Percentiles rank a stretch among this genome's conserved stretches.
phyloP scores from a whole-genome alignment of 2,329 filamentous ascomycete genomes.

The Fusarium fujikuroi region DNA sequence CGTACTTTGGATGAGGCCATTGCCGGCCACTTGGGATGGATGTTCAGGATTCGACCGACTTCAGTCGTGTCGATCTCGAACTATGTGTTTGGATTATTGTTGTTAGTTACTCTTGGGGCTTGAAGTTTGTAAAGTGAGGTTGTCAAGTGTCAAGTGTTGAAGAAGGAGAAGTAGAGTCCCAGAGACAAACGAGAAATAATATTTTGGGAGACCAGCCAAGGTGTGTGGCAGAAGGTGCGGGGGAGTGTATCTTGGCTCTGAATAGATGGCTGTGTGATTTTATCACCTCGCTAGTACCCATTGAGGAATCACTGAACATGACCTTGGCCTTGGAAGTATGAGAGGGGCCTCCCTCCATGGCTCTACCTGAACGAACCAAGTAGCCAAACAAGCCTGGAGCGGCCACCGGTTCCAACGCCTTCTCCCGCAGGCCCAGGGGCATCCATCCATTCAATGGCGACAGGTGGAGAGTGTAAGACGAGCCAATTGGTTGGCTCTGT shows the following conservation, averaged over 20 bases:
- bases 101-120: slow-evolving; percentile 32
- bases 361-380: slow-evolving; percentile 38
- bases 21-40: slow-evolving; percentile 53
- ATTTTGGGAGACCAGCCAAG: slow-evolving; percentile 51
- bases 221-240: slow-evolving; percentile 44
- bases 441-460: slow-evolving; percentile 40
- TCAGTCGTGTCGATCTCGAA: slow-evolving; percentile 47
- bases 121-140: slow-evolving; percentile 24
- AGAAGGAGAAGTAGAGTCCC: slow-evolving; percentile 40
- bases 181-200: slow-evolving; percentile 53
- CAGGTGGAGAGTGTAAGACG: slow-evolving; percentile 33
- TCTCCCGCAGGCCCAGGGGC: slow-evolving; percentile 25
- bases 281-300: slow-evolving; percentile 28
- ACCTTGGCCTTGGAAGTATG: slow-evolving; percentile 36
- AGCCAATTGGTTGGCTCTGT: slow-evolving; percentile 36
- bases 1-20: slow-evolving; percentile 73
- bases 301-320: slow-evolving; percentile 32
- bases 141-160: slow-evolving; percentile 38
- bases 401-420: slow-evolving; percentile 43
- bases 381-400: slow-evolving; percentile 21
- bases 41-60: slow-evolving; percentile 50
- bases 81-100: slow-evolving; percentile 38
- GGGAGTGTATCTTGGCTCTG: slow-evolving; percentile 42
- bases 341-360: slow-evolving; percentile 23
- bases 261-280: slow-evolving; percentile 50